Percentiles rank a stretch among this genome's conserved stretches.
These are phyloP conservation scores for Botrytis tulipae DNA, from an alignment of 2,329 filamentous ascomycete species.

Conservation along the genomic window DNA sequence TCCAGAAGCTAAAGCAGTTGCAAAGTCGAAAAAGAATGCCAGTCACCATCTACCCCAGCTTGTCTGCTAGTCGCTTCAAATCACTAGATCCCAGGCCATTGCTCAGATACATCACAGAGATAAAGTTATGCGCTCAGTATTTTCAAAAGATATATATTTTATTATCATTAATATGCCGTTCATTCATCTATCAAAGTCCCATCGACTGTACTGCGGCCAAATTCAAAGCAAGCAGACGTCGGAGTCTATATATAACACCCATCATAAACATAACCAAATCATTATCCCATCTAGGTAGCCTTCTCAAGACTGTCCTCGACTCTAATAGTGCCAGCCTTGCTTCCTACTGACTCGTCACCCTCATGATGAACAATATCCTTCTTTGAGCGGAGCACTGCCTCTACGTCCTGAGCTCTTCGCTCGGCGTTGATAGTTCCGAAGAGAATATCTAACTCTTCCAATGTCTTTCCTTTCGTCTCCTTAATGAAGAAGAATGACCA, in stretches of 20 bases:
- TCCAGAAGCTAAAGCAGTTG: too few relatives aligned
- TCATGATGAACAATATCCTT: slow-evolving; percentile 20
- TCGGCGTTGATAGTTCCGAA: slow-evolving; percentile 25
- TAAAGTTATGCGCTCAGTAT: not conserved
- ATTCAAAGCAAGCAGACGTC: not conserved
- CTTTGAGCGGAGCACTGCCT: slow-evolving; percentile 21
- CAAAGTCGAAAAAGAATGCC: too few relatives aligned
- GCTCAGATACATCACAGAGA: not conserved
- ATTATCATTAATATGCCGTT: slow-evolving; percentile 5
- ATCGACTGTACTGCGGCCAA: not conserved
- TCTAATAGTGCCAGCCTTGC: not conserved
- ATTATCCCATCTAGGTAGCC: not conserved
- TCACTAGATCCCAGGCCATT: not conserved
- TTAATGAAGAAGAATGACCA: slow-evolving; percentile 57
- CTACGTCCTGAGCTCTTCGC: slow-evolving; percentile 21
- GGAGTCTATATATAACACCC: not conserved
- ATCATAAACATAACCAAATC: slow-evolving; percentile 6
- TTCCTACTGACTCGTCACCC: slow-evolving; percentile 4
- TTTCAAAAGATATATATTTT: not conserved
- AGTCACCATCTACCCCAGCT: too few relatives aligned
- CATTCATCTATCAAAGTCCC: not conserved
- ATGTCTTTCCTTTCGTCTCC: slow-evolving; percentile 65
- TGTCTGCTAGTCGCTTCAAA: too few relatives aligned
- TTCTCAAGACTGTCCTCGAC: slow-evolving; percentile 13
- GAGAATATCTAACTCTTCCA: slow-evolving; percentile 53